Percentiles rank a stretch among this genome's conserved stretches.
Evolutionary conservation across 140 eudicot genomes (phyloP).

Genomic region (Stevia rebaudiana): DNA sequence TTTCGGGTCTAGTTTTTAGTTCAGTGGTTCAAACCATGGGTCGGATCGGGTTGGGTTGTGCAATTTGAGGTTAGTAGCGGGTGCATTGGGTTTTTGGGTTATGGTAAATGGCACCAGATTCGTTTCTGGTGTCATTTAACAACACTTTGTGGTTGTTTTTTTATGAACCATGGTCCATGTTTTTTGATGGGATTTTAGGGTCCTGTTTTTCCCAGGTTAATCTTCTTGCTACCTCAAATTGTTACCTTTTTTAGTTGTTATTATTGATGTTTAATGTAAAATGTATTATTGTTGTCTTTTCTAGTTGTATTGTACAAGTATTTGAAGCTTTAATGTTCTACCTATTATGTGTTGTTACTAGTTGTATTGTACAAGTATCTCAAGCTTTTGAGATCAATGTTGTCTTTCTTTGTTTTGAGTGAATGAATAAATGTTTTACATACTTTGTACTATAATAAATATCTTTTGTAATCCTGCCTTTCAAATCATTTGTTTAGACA

Average conservation of each 20-base stretch:
- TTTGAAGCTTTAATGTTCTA: constrained; percentile 6
- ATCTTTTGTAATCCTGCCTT: too few relatives aligned
- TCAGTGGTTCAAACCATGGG: constrained; percentile 7
- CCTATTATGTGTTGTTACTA: not conserved
- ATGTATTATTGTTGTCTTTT: not conserved
- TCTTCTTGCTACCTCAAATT: constrained; percentile 26
- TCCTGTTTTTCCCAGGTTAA: constrained; percentile 37
- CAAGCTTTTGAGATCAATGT: too few relatives aligned
- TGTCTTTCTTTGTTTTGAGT: too few relatives aligned
- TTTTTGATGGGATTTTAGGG: constrained; percentile 38
- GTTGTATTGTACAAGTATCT: too few relatives aligned
- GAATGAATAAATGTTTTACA: too few relatives aligned
- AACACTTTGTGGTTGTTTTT: constrained; percentile 29
- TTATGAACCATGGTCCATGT: constrained; percentile 28
- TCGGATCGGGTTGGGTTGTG: not conserved
- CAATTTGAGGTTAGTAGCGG: constrained; percentile 29
- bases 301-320: constrained; percentile 6
- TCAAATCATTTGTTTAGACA: too few relatives aligned
- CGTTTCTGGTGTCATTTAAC: constrained; percentile 27
- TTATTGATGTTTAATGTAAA: constrained; percentile 14
- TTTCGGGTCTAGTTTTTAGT: constrained; percentile 23
- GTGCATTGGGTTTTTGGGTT: constrained; percentile 39
- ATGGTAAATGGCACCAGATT: constrained; percentile 25
- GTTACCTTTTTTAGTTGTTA: constrained; percentile 23
- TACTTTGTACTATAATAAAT: too few relatives aligned